phyloP scores from a whole-genome alignment of 225 moss, liverwort and hornwort species.

The Marchantia paleacea region DNA sequence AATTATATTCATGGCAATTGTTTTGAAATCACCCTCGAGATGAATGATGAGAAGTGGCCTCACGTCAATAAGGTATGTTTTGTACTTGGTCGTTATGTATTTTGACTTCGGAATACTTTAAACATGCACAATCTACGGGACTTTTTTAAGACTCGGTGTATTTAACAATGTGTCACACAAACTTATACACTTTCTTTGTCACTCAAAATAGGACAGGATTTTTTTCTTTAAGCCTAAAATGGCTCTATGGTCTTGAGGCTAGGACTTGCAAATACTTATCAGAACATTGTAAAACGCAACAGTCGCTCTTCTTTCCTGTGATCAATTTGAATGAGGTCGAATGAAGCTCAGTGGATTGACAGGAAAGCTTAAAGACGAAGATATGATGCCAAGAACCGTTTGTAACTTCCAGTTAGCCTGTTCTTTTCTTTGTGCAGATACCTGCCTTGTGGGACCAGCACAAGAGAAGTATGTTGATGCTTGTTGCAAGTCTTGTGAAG shows the following conservation, averaged over 20 bases:
- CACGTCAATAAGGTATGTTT: constrained; percentile 51
- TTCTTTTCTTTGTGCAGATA: constrained; percentile 43
- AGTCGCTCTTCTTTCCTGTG: no score
- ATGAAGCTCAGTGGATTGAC: neutral
- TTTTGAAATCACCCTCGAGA: constrained; percentile 86
- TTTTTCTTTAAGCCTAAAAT: no score
- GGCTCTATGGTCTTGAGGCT: no score
- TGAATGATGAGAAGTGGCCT: constrained; percentile 74
- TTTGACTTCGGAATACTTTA: no score
- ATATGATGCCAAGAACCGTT: neutral
- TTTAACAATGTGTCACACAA: no score
- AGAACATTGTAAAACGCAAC: no score
- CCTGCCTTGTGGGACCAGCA: constrained; percentile 72
- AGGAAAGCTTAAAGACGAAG: neutral
- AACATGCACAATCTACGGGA: no score
- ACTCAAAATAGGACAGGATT: no score
- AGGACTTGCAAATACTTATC: no score
- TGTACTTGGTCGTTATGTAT: neutral
- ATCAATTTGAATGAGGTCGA: no score
- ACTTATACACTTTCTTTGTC: no score
- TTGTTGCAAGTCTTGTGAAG: constrained; percentile 66
- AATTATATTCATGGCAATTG: constrained; percentile 87
- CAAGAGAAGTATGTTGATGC: constrained; percentile 71
- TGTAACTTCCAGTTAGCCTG: neutral
- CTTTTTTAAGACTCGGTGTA: no score